phyloP scores from a whole-genome alignment of 2,329 filamentous ascomycete genomes.

The Colletotrichum higginsianum region DNA sequence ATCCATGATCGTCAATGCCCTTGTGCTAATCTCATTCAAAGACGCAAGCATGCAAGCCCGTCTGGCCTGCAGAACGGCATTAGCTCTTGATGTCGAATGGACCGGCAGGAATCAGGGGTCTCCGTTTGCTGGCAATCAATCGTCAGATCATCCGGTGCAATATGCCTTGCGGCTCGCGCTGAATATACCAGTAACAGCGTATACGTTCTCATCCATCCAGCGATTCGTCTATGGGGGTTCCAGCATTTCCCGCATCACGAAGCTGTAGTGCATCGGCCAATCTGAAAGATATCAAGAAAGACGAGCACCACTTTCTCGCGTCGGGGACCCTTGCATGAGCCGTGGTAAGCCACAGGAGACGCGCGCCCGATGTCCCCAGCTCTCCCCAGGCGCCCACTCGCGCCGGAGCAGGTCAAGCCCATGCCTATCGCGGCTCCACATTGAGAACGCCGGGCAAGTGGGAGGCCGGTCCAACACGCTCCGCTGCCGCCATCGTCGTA shows the following conservation, averaged over 20 bases:
- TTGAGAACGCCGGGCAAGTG: constrained; percentile 19
- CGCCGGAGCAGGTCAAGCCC: constrained; percentile 24
- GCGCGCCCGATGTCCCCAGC: constrained; percentile 32
- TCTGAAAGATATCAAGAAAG: constrained; percentile 9
- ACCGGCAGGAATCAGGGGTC: not conserved
- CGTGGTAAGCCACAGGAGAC: constrained; percentile 36
- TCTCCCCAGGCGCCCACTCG: constrained; percentile 16
- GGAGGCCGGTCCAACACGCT: constrained; percentile 20
- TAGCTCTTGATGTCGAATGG: constrained; percentile 7
- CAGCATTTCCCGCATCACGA: constrained; percentile 32
- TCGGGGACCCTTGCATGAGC: constrained; percentile 15
- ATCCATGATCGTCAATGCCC: constrained; percentile 35
- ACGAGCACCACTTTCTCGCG: constrained; percentile 26
- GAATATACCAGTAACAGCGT: constrained; percentile 22
- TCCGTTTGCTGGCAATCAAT: constrained; percentile 23
- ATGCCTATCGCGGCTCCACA: constrained; percentile 19
- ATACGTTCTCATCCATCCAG: constrained; percentile 4
- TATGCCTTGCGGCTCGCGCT: constrained; percentile 26
- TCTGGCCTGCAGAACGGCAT: constrained; percentile 17
- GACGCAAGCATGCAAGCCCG: constrained; percentile 33
- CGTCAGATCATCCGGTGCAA: constrained; percentile 24
- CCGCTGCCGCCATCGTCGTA: constrained; percentile 19
- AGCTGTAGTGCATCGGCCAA: constrained; percentile 16
- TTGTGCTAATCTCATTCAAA: constrained; percentile 38
- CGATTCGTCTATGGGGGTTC: constrained; percentile 22